Percentiles rank a stretch among this genome's conserved stretches.
phyloP scores from a whole-genome alignment of 2,329 filamentous ascomycete species.

The Fusarium lateritium region DNA sequence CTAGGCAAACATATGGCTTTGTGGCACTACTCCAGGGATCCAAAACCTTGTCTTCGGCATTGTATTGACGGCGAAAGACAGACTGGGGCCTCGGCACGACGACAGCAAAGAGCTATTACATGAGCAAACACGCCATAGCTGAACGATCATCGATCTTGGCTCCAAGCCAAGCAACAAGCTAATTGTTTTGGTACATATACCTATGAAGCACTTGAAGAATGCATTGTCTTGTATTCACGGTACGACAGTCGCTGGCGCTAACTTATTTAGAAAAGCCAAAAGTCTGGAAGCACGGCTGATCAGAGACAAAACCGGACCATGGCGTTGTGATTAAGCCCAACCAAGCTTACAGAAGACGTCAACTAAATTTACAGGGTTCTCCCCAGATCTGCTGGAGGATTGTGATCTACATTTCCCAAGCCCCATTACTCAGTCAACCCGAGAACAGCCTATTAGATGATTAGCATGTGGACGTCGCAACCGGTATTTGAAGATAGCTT shows the following conservation, averaged over 20 bases:
- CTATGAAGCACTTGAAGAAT: neutral
- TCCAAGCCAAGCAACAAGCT: neutral
- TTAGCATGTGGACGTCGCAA: neutral
- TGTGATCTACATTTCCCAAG: neutral
- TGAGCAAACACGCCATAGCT: neutral
- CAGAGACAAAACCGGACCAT: constrained; percentile 13
- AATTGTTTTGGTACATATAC: neutral
- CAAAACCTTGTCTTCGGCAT: neutral
- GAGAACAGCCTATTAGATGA: neutral
- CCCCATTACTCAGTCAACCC: constrained; percentile 4
- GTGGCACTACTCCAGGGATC: neutral
- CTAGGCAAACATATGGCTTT: neutral
- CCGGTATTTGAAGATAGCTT: neutral
- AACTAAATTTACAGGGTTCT: neutral
- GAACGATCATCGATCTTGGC: neutral
- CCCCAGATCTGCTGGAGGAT: constrained; percentile 1
- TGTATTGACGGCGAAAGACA: neutral
- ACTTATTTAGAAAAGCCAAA: neutral
- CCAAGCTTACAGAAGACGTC: neutral
- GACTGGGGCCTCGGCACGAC: neutral
- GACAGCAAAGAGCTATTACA: neutral
- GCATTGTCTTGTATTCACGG: no score
- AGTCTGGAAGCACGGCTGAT: neutral
- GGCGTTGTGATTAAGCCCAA: neutral
- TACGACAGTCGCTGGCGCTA: neutral